A percentile compares a stretch with the other conserved stretches of the same genome.
These are phyloP conservation scores for Dryas drummondii DNA, from an alignment of 306 rosid species.

Conservation along the genomic window DNA sequence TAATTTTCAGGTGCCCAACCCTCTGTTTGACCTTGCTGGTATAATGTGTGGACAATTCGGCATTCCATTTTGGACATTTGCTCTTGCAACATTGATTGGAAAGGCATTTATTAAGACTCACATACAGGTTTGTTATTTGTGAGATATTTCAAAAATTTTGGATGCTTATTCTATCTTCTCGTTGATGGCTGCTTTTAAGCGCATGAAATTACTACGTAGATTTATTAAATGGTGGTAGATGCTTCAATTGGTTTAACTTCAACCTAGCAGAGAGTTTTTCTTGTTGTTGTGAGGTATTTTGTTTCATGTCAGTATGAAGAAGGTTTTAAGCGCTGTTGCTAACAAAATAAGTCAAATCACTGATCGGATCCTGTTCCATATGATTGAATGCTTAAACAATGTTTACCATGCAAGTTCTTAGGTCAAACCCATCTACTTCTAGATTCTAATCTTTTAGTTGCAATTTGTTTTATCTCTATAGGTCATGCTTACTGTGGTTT, in stretches of 20 bases:
- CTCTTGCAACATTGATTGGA: constrained; percentile 66
- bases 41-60: constrained; percentile 68
- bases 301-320: background rate
- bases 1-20: constrained; percentile 42
- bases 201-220: background rate
- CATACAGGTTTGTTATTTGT: constrained; percentile 49
- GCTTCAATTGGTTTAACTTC: background rate
- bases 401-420: background rate
- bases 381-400: background rate
- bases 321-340: background rate
- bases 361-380: background rate
- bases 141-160: background rate
- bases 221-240: background rate
- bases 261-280: background rate
- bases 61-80: constrained; percentile 61
- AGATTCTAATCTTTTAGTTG: background rate
- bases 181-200: background rate
- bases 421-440: too few species aligned
- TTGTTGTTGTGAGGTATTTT: background rate
- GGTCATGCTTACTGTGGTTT: background rate
- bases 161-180: background rate
- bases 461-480: background rate
- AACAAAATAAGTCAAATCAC: background rate
- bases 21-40: constrained; percentile 80
- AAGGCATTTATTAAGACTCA: constrained; percentile 73